A percentile compares a stretch with the other conserved stretches of the same genome.
Evolutionary conservation across 176 grass and related monocot species (phyloP).

Genomic region (Musa schizocarpa): DNA sequence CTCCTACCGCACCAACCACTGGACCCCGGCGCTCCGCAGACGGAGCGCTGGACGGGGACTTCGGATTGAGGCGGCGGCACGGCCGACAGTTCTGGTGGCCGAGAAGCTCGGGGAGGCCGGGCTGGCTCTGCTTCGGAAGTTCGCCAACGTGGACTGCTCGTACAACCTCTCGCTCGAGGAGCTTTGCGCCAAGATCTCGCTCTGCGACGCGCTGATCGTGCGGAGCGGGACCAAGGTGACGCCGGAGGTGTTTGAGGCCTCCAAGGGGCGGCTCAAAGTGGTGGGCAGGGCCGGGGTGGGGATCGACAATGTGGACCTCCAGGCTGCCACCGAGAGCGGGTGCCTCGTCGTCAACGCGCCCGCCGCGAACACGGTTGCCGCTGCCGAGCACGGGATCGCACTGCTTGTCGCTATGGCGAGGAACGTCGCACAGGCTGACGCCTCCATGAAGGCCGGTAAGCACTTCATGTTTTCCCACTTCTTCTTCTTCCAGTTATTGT

Average conservation of each 20-base stretch:
- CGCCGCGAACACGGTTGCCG: background rate
- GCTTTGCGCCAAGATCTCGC: background rate
- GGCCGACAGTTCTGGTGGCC: background rate
- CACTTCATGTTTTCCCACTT: background rate
- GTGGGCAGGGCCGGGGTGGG: slow-evolving; percentile 4
- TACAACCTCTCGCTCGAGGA: slow-evolving; percentile 1
- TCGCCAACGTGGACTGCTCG: slow-evolving; percentile 3
- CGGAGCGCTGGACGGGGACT: background rate
- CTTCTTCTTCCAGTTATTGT: background rate
- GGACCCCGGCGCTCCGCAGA: background rate
- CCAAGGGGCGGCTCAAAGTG: slow-evolving; percentile 1
- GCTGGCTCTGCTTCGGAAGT: background rate
- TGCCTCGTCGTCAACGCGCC: background rate
- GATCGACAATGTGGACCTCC: slow-evolving; percentile 7
- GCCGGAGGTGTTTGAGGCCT: background rate
- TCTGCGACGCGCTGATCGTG: slow-evolving; percentile 3
- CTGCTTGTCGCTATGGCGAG: slow-evolving; percentile 1
- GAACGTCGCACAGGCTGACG: background rate
- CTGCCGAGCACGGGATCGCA: background rate
- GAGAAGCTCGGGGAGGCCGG: slow-evolving; percentile 4
- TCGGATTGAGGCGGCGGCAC: background rate
- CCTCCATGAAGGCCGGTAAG: slow-evolving; percentile 4
- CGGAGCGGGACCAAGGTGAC: slow-evolving; percentile 8
- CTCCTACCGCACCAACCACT: background rate
- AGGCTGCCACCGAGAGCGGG: background rate